Percentiles rank a stretch among this genome's conserved stretches.
phyloP scores from a whole-genome alignment of 768 basidiomycete species.

The Floccularia luteovirens region DNA sequence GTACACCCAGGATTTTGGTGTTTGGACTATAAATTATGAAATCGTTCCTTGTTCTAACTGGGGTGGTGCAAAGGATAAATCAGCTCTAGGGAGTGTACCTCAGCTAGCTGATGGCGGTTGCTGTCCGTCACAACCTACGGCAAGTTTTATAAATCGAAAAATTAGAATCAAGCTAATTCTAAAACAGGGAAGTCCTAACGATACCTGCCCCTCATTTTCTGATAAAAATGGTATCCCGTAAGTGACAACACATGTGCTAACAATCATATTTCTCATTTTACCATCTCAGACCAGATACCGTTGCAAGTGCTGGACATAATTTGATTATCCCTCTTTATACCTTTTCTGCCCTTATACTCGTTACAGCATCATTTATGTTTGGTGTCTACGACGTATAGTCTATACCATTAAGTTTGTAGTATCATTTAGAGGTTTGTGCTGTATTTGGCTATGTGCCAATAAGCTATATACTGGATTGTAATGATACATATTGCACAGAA shows the following conservation, averaged over 20 bases:
- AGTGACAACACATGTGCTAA: conserved; percentile 15
- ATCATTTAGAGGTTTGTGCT: too few species aligned
- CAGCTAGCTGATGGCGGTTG: conserved; percentile 46
- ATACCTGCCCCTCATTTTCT: conserved; percentile 67
- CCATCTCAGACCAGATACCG: conserved; percentile 28
- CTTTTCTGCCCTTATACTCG: too few species aligned
- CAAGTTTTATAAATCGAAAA: conserved; percentile 16
- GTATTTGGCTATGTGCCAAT: too few species aligned
- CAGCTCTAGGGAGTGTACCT: conserved; percentile 61
- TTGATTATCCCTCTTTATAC: neutral
- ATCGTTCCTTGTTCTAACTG: conserved; percentile 58
- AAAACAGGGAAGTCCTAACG: conserved; percentile 30
- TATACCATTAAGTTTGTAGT: too few species aligned
- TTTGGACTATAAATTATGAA: conserved; percentile 77
- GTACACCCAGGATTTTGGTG: conserved; percentile 63
- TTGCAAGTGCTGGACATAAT: neutral
- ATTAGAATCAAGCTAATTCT: neutral
- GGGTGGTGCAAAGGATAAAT: conserved; percentile 49
- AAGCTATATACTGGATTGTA: too few species aligned
- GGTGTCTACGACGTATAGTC: too few species aligned
- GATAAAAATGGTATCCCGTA: conserved; percentile 59
- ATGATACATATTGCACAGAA: too few species aligned
- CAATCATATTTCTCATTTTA: neutral
- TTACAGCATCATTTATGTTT: too few species aligned
- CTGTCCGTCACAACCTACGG: conserved; percentile 66